Conservation (phyloP, 2,329 filamentous ascomycete species). For the Dryadomyces sulphureus region DNA sequence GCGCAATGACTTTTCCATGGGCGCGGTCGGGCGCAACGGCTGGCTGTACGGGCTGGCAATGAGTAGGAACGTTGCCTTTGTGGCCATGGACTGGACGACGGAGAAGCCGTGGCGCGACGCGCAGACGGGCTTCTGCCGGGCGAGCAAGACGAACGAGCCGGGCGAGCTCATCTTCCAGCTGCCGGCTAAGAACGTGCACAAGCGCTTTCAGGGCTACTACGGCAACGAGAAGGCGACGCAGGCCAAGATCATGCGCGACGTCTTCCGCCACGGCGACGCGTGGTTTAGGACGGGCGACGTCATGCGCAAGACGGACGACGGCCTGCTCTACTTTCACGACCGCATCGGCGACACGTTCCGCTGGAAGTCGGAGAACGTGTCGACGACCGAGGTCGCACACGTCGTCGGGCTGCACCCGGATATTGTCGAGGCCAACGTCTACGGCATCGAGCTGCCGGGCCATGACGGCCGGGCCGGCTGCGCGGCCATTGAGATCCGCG, state of each 20-base stretch:
- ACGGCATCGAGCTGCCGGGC: constrained; percentile 63
- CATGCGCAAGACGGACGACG: constrained; percentile 54
- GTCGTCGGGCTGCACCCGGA: constrained; percentile 50
- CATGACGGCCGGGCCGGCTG: constrained; percentile 79
- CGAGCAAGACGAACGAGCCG: constrained; percentile 41
- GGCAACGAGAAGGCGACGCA: constrained; percentile 55
- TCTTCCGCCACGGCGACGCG: constrained; percentile 61
- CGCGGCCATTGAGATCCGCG: constrained; percentile 29
- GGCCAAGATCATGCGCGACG: constrained; percentile 59
- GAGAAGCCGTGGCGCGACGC: constrained; percentile 55
- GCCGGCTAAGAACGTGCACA: constrained; percentile 44
- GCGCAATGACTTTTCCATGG: constrained; percentile 57
- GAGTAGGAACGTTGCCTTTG: constrained; percentile 36
- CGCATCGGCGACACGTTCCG: constrained; percentile 65
- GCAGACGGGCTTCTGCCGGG: constrained; percentile 52
- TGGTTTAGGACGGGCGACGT: constrained; percentile 82
- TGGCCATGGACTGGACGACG: constrained; percentile 56
- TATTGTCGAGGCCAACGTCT: constrained; percentile 71
- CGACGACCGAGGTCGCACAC: constrained; percentile 68
- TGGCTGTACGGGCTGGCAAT: constrained; percentile 41
- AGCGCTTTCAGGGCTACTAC: constrained; percentile 70
- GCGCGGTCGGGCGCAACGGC: constrained; percentile 65
- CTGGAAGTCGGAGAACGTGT: constrained; percentile 76
- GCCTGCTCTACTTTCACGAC: constrained; percentile 67
- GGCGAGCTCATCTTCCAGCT: constrained; percentile 67